Evolutionary conservation across 306 rosid species (phyloP), one percentile per base, ranked within the genome.

Genomic region (Cicer yamashitae): DNA sequence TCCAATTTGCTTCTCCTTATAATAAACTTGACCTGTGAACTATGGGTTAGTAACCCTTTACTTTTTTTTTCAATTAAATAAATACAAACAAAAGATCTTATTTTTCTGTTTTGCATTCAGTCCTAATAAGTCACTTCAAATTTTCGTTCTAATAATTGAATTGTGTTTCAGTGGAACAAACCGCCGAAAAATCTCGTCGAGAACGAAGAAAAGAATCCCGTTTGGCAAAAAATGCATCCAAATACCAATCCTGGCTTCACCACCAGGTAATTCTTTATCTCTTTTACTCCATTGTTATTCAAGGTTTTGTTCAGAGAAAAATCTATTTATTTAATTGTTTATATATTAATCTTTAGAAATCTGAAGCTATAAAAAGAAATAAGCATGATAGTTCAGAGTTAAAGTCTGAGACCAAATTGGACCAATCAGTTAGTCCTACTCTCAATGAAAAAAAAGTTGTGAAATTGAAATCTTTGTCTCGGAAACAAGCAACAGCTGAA

Each of bases 121-220:
- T 78, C 48, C 13, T 34, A 3, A 30, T 30, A 30, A 30, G 34
- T 30, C 34, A 41, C 45, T 64, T 17, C 17, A 52, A 10, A 1
- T 54, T 77, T 56, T 45, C 3, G 11, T 30, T 8, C 8, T 25
- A 20, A 70, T 30, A 69, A 69, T 46, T 65, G 8, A 70, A 60
- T 66, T 57, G 9, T 20, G 38, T 48, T 67, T 52, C 79, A 82
- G 88, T 22, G 53, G 76, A 73, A 46, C 66, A 76, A 70, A 38
- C 68, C 2, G 30, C 44, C 12, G 89, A 83, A 52, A 86, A 85
- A 68, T 84, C 97, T 11, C 92, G 91, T 13, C 78, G 89, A 52
- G 91, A 89, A 73, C 86, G 78, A 39, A 84, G 94, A 59, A 91
- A 91, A 77, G 93, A 89, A 62, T 85, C 93, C 57, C 92, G 92